Conservation (phyloP, 116 monocot species). For the Zostera marina region DNA sequence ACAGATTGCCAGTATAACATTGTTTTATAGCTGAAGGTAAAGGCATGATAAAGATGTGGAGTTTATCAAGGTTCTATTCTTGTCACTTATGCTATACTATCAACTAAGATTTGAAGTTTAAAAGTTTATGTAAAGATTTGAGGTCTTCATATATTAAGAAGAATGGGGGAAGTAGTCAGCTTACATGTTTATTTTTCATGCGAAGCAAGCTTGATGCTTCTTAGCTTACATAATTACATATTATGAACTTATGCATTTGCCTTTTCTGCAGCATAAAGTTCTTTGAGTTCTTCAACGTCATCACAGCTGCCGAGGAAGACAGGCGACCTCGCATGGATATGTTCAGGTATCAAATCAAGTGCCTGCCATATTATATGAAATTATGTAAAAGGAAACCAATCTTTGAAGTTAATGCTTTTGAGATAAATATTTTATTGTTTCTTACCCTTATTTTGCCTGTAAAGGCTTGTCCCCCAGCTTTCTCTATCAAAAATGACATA, state of each 20-base stretch:
- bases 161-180: no score
- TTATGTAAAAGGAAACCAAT: not conserved
- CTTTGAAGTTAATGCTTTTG: not conserved
- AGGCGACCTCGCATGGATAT: conserved; percentile 85
- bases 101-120: no score
- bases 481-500: conserved; percentile 94
- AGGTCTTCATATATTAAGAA: no score
- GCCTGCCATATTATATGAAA: conserved; percentile 25
- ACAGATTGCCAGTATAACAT: no score
- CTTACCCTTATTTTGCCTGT: conserved; percentile 85
- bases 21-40: no score
- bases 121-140: no score
- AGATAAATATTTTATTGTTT: not conserved
- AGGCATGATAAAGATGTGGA: no score
- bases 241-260: conserved; percentile 14
- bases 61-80: no score
- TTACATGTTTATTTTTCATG: no score
- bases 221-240: not conserved
- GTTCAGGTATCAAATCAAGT: conserved; percentile 80
- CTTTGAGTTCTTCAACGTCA: conserved; percentile 90
- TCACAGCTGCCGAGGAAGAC: conserved; percentile 94
- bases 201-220: no score
- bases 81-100: no score
- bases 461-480: conserved; percentile 96
- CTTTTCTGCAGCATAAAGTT: conserved; percentile 61